These are phyloP conservation scores for Nitzschia palea DNA, from an alignment of 108 stramenopile species.

Conservation along the genomic window DNA sequence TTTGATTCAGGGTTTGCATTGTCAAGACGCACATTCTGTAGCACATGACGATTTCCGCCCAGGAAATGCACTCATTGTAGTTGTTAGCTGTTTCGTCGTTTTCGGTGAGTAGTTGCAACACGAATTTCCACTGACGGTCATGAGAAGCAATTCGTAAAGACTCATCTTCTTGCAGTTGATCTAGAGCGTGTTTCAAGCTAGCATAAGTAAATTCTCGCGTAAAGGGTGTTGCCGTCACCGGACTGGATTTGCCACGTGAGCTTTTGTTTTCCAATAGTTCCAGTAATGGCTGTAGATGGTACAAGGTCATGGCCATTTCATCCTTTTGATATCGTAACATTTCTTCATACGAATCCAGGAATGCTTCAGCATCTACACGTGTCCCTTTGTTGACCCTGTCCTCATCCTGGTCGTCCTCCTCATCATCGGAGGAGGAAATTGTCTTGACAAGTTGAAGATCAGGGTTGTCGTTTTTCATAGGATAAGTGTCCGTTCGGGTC, in stretches of 20 bases:
- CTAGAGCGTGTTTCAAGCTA: conserved; percentile 28
- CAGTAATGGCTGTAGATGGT: conserved; percentile 42
- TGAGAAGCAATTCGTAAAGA: conserved; percentile 25
- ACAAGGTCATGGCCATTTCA: conserved; percentile 43
- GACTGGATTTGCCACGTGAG: not conserved
- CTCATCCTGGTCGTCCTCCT: too few relatives aligned
- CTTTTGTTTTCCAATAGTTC: conserved; percentile 33
- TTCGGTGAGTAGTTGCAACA: conserved; percentile 27
- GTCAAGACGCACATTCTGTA: conserved; percentile 63
- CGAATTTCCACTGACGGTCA: conserved; percentile 54
- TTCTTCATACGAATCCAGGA: conserved; percentile 58
- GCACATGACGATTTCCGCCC: conserved; percentile 63
- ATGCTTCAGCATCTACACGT: conserved; percentile 28
- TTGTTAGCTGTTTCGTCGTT: conserved; percentile 5
- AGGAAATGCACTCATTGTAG: conserved; percentile 30
- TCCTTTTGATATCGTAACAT: conserved; percentile 71
- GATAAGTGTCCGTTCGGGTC: not conserved
- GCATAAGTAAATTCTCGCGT: conserved; percentile 21
- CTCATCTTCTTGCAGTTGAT: conserved; percentile 20
- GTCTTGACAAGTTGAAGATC: conserved; percentile 18
- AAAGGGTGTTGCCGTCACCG: not conserved
- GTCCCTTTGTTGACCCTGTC: conserved; percentile 3
- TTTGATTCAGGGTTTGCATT: conserved; percentile 63
- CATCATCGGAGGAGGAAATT: too few relatives aligned
- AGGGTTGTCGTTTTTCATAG: not conserved